Evolutionary conservation across 2,329 filamentous ascomycete genomes (phyloP), one percentile per base, ranked within the genome.

Genomic region (Alternaria triticimaculans): DNA sequence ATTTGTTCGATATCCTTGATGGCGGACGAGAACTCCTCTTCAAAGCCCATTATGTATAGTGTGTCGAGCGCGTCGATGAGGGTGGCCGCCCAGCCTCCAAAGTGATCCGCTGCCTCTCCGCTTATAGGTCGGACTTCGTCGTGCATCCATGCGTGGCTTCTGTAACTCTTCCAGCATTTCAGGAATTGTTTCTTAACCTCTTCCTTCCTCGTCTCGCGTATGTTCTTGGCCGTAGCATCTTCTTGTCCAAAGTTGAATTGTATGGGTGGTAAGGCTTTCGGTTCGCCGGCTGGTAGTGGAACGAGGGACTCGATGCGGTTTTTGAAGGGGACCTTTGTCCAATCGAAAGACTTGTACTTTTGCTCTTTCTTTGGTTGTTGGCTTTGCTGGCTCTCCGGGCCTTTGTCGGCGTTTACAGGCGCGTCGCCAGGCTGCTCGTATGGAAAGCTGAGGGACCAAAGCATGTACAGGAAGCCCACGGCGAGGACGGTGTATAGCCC

Each of bases 31-130:
- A 84, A 85, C 46, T 85, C 83, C n/a, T 81, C 77, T 58, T 82
- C 80, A 67, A 83, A 72, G 2, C 75, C 82, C 82, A 84, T 84
- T 62, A 84, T 83, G 79, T 80, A 84, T 9, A 84, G 73, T 4
- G 80, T 84, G 65, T 84, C 83, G 41, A 84, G 69, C 43, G 80
- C 78, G 71, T 84, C 82, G 33, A 85, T 80, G 12, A 84, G 70
- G 12, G 78, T 83, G 6, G 82, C 82, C 4, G 79, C 82, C 83
- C 83, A 85, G 6, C 83, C 83, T 53, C 83, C 83, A 70, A 83
- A 84, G 20, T 77, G 76, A 65, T 84, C 75, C 48, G 74, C 79
- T 21, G 66, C 70, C 5, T 76, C 75, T 20, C 82, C 82, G 58
- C 75, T 77, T n/a, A 85, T 74, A 2, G 83, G 83, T 23, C 72